Percentiles rank a stretch among this genome's conserved stretches.
phyloP scores from a whole-genome alignment of 108 stramenopile species.

The Fistulifera solaris region DNA sequence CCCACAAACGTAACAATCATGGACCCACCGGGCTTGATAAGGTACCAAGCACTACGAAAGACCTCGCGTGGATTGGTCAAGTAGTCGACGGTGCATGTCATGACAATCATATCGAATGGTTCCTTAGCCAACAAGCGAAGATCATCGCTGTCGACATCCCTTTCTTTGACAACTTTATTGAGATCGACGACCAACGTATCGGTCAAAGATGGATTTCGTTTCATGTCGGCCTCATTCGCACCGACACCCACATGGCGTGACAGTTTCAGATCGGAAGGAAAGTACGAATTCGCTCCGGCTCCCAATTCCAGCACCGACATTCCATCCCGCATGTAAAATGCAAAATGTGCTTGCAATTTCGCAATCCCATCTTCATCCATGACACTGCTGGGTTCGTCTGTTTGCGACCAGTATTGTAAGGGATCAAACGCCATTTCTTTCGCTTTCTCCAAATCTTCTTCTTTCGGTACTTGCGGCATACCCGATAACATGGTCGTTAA shows the following conservation, averaged over 20 bases:
- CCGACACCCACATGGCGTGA: constrained; percentile 72
- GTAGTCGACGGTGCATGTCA: constrained; percentile 83
- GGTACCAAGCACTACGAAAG: constrained; percentile 64
- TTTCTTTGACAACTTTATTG: constrained; percentile 65
- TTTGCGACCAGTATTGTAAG: constrained; percentile 60
- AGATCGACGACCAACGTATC: constrained; percentile 60
- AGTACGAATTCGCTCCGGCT: constrained; percentile 78
- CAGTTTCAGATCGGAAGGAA: constrained; percentile 54
- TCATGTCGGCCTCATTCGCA: constrained; percentile 48
- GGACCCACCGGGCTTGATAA: constrained; percentile 77
- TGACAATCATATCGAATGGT: constrained; percentile 71
- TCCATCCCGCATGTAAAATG: constrained; percentile 67
- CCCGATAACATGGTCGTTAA: constrained; percentile 33
- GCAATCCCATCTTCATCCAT: constrained; percentile 54
- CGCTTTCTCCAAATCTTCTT: constrained; percentile 24
- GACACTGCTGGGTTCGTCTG: constrained; percentile 47
- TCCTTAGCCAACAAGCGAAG: constrained; percentile 38
- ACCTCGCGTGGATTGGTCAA: constrained; percentile 77
- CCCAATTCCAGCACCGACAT: constrained; percentile 81
- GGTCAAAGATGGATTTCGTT: constrained; percentile 63
- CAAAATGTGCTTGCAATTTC: constrained; percentile 62
- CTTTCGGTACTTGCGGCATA: constrained; percentile 19
- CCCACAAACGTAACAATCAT: constrained; percentile 69
- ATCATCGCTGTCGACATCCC: constrained; percentile 58
- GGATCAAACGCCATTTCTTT: constrained; percentile 37